A percentile compares a stretch with the other conserved stretches of the same genome.
Conservation (phyloP, 2,329 filamentous ascomycete genomes). For the Botryotinia narcissicola region DNA sequence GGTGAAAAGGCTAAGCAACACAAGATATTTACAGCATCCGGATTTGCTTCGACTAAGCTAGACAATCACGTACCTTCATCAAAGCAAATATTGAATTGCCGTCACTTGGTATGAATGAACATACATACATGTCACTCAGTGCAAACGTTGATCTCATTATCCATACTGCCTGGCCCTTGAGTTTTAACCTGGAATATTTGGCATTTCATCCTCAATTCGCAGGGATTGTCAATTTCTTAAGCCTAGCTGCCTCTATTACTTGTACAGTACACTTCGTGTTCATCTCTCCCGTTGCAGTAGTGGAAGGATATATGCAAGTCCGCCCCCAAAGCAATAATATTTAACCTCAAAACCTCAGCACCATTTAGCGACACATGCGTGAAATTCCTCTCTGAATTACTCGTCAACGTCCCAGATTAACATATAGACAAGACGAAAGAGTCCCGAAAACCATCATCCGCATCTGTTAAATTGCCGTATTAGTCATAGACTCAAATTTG, state of each 20-base stretch:
- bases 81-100: conserved; percentile 48
- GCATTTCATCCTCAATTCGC: conserved; percentile 40
- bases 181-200: conserved; percentile 38
- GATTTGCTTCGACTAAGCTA: conserved; percentile 37
- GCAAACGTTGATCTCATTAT: conserved; percentile 26
- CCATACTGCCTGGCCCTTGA: conserved; percentile 41
- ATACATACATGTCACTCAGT: conserved; percentile 13
- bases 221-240: conserved; percentile 42
- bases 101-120: conserved; percentile 46
- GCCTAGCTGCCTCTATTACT: conserved; percentile 17
- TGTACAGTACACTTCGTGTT: conserved; percentile 25
- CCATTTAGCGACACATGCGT: background rate
- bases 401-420: conserved; percentile 39
- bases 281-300: conserved; percentile 30
- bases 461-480: conserved; percentile 50
- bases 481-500: conserved; percentile 40
- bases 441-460: conserved; percentile 38
- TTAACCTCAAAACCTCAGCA: background rate
- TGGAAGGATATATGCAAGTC: background rate
- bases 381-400: conserved; percentile 32
- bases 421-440: background rate
- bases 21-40: conserved; percentile 40
- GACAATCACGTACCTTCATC: conserved; percentile 45
- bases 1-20: conserved; percentile 11
- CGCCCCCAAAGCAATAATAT: background rate